Conservation (phyloP, 169 alveolate genomes). For the Eimeria falciformis region DNA sequence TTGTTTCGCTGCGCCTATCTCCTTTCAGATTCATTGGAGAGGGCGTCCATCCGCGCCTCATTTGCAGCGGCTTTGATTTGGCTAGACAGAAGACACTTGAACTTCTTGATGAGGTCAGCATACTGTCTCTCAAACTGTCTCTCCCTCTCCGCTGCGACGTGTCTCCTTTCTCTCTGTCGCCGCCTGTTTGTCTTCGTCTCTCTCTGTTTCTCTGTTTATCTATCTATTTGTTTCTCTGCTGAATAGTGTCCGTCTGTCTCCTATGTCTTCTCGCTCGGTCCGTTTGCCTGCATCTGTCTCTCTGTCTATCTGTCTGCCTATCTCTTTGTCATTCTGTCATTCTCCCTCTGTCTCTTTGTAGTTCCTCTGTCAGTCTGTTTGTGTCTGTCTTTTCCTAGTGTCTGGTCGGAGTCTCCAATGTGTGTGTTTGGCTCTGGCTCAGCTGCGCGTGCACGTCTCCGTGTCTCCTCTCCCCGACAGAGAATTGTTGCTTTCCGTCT, state of each 20-base stretch:
- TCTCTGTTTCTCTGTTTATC: background rate
- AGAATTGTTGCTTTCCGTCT: slow-evolving; percentile 94
- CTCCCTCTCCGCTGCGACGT: background rate
- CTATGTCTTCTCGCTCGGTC: too few species aligned
- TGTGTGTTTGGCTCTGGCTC: slow-evolving; percentile 13
- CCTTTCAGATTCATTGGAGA: slow-evolving; percentile 91
- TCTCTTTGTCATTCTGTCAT: background rate
- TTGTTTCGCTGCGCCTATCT: too few species aligned
- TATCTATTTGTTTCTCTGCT: too few species aligned
- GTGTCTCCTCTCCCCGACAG: slow-evolving; percentile 39
- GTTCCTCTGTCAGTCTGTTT: background rate
- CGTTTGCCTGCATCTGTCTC: too few species aligned
- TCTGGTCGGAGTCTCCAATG: background rate
- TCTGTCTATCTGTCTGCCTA: too few species aligned
- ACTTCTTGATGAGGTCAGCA: slow-evolving; percentile 88
- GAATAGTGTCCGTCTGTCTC: too few species aligned
- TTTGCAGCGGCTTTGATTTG: slow-evolving; percentile 97
- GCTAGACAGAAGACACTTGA: slow-evolving; percentile 94
- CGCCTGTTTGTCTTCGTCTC: background rate
- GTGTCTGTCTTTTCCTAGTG: background rate
- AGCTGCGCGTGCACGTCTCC: slow-evolving; percentile 44
- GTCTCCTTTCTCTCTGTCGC: background rate
- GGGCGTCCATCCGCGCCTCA: slow-evolving; percentile 97
- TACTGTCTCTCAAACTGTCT: background rate
- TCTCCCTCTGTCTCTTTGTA: slow-evolving; percentile 32